Evolutionary conservation across 352 stramenopile genomes (phyloP), one percentile per base, ranked within the genome.

Genomic region (Globisporangium nunn): DNA sequence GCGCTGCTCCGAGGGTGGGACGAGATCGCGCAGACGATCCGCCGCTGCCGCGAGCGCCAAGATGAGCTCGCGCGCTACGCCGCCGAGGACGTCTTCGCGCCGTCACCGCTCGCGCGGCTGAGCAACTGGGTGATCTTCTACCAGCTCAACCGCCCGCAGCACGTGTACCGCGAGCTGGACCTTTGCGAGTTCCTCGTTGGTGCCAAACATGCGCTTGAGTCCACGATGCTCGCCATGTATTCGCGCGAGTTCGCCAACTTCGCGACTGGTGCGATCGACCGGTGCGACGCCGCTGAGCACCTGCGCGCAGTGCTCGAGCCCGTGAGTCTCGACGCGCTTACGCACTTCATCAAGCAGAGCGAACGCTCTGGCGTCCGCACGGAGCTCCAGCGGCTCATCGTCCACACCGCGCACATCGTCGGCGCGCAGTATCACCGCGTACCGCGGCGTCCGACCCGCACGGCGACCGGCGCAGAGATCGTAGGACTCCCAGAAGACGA

Each of bases 181-280:
- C 46, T 56, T 37, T 8, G 39, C 35, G 51, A 56, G 51, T 56
- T 69, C 2, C 50, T 61, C 8, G 43, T 64, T 6, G 61, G 58
- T 39, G 68, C 68, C 8, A 75, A 62, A 43, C 56, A 57, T 8
- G 52, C 52, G 28, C 39, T 57, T 6, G 52, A 57, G 43, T 10
- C 39, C 28, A 57, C 52, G 39, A 50, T 49, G 52, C 33, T 57
- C 15, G 52, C 52, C 11, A 57, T 57, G 52, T 57, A 50, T 39
- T 57, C 52, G 37, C 52, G 52, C 6, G 52, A 57, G n/a, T 57
- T 57, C 29, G 52, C 43, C 4, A 50, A 50, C 40, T 57, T 40
- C 29, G 52, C 28, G 7, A 31, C 39, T 3, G 49, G 49, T 6
- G 49, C 30, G 33, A 54, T 44, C 33, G 31, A 54, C 14, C 44